These are phyloP conservation scores for Myriosclerotinia scirpicola DNA, from an alignment of 2,329 filamentous ascomycete genomes.

Conservation along the genomic window DNA sequence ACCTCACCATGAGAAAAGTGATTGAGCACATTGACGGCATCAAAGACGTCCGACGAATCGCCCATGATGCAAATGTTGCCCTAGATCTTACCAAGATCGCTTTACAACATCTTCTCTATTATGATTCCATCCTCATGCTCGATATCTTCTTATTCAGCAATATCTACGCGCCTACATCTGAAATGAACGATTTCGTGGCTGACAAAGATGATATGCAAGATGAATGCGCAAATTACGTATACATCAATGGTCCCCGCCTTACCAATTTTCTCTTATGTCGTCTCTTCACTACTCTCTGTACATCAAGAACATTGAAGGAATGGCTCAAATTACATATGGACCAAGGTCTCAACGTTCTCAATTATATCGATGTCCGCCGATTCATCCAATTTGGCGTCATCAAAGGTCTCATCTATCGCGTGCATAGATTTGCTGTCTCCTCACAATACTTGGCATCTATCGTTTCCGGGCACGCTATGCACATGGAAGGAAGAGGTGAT, in stretches of 20 bases:
- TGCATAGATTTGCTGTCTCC: conserved; percentile 85
- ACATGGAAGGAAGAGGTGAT: conserved; percentile 39
- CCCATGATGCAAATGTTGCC: conserved; percentile 80
- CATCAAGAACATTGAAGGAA: conserved; percentile 80
- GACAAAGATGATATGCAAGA: conserved; percentile 75
- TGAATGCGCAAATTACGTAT: conserved; percentile 83
- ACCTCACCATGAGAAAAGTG: conserved; percentile 75
- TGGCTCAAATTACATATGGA: conserved; percentile 79
- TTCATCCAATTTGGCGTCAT: conserved; percentile 96
- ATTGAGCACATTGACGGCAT: conserved; percentile 88
- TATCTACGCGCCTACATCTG: conserved; percentile 80
- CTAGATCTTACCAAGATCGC: conserved; percentile 83
- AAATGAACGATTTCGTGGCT: conserved; percentile 75
- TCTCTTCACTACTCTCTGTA: conserved; percentile 81
- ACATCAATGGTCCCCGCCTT: conserved; percentile 41
- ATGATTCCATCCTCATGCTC: conserved; percentile 83
- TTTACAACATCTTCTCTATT: conserved; percentile 86
- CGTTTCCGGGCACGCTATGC: conserved; percentile 28
- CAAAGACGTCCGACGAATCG: conserved; percentile 83
- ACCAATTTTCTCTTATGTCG: conserved; percentile 69
- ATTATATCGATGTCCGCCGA: conserved; percentile 80
- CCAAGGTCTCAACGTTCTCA: conserved; percentile 62
- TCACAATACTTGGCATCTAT: conserved; percentile 57
- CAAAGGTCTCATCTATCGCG: conserved; percentile 88
- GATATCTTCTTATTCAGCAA: conserved; percentile 95